Base-by-base conservation (phyloP, 352 stramenopile genomes). In the Pythium dissimile region DNA sequence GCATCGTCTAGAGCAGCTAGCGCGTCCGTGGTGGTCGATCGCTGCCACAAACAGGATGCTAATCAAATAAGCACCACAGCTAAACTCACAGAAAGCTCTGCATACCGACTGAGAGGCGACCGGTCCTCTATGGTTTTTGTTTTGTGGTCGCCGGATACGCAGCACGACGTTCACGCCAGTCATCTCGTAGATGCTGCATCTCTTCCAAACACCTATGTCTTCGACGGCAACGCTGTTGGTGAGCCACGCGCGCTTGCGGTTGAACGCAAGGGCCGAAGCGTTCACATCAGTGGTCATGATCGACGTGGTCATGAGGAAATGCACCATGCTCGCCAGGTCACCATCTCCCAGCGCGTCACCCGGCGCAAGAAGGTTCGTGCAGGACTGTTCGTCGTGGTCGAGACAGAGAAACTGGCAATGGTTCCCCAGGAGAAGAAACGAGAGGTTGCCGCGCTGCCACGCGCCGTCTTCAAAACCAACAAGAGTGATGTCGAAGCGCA, bases 401-500 rank as follows among this genome's bases (percentile, higher is more conserved):
- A 89, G 60, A 34, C 75, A 86, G 5, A 84, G 26, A 47, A 89
- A 87, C 24, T 64, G 67, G 1, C 52, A 34, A 23, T 74, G 32
- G 10, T 61, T 52, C 2, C 75, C 75, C n/a, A 86, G 35, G 4
- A 89, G 65, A 21, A 89, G 30, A 44, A 89, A 88, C 9, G 79
- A 86, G 39, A 88, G 37, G 26, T 86, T 67, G 31, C 81, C 81
- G 41, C 81, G 79, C 51, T 80, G 62, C 81, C 81, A 92, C 27
- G 59, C 49, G 2, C 77, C 74, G 35, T 82, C 74, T 26, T 88
- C 67, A 49, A 88, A 88, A 3, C 80, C 81, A 13, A 88, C 68
- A 11, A 92, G 66, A 2, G 77, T 80, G 20, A 88, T 69, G 32
- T 92, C 79, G 20, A 86, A 80, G 35, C 82, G 73, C 24, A 89